Conservation (phyloP, 441 rosid genomes). For the Codiaeum variegatum region DNA sequence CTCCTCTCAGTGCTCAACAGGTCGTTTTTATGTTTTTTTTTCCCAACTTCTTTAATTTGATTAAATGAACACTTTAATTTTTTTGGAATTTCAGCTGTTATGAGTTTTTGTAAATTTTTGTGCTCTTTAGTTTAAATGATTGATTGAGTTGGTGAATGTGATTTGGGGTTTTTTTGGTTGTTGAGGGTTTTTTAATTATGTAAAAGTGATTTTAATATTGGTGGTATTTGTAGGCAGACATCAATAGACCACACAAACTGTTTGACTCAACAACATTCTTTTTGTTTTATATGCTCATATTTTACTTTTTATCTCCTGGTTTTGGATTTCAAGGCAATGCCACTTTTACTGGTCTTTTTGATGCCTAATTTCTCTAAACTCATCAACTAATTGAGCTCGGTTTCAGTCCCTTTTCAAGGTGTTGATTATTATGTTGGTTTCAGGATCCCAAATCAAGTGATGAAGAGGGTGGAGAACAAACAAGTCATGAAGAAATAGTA, state of each 20-base stretch:
- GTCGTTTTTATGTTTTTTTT: slow-evolving; percentile 8
- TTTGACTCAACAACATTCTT: slow-evolving; percentile 8
- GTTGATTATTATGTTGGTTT: slow-evolving; percentile 18
- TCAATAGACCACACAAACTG: not conserved
- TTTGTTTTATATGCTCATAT: slow-evolving; percentile 5
- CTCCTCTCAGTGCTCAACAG: slow-evolving; percentile 21
- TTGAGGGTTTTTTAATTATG: slow-evolving; percentile 3
- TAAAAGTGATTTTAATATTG: not conserved
- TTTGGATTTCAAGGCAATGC: not conserved
- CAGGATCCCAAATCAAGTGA: slow-evolving; percentile 24
- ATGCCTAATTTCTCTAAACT: not conserved
- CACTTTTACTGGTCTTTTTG: not conserved
- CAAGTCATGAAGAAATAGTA: slow-evolving; percentile 22
- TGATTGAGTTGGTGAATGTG: slow-evolving; percentile 2
- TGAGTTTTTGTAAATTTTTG: slow-evolving; percentile 2
- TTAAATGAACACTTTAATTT: not conserved
- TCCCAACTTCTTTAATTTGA: not conserved
- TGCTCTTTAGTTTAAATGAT: slow-evolving; percentile 10
- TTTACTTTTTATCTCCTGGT: not conserved
- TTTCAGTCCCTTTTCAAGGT: slow-evolving; percentile 3
- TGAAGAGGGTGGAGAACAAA: slow-evolving; percentile 22
- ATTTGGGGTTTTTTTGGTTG: slow-evolving; percentile 12
- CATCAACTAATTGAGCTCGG: not conserved
- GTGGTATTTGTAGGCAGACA: slow-evolving; percentile 3
- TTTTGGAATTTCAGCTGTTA: not conserved